Evolutionary conservation across 495 filamentous ascomycete species (phyloP), one percentile per base, ranked within the genome.

Genomic region (Ramalina intermedia): DNA sequence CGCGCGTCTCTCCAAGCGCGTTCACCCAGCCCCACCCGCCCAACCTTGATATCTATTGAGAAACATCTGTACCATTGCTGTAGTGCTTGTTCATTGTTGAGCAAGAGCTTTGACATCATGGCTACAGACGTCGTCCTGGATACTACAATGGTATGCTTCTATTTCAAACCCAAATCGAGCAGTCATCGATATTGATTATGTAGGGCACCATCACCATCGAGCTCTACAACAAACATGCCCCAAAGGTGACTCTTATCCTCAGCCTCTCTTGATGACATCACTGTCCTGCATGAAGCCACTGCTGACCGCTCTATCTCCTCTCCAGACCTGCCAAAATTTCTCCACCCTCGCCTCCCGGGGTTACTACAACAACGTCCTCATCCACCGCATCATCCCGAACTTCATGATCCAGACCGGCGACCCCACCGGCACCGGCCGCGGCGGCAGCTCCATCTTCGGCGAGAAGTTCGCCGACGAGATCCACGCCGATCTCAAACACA

Each of bases 321-420:
- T 41, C 20, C 27, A 56, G 66, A 94, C 93, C 4, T 94, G 88
- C 75, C 74, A 75, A 41, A 96, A 96, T 72, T 96, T 98, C 66
- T 57, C 70, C 45, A 84, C 79, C 7, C 83, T 96, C 40, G 80
- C 81, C 16, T 62, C 71, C 41, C 72, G 87, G 45, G 84, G 85
- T 41, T 96, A 94, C 74, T 98, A 94, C 77, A 78, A 88, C 65
- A 65, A 64, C 61, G 71, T 81, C 50, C 65, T 87, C 63, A 89
- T 98, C 77, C 91, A 98, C 72, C 87, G 91, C 57, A 80, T 98
- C 47, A 96, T 96, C 61, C 78, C 85, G 27, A 80, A 86, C 66
- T 98, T 98, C 72, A 96, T 96, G 91, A 77, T 93, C 50, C 91
- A 98, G 69, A 85, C 83, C 44, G 91, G 91, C 38, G 91, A 98